Conservation (phyloP, 768 basidiomycete species). For the Mycena polygramma region DNA sequence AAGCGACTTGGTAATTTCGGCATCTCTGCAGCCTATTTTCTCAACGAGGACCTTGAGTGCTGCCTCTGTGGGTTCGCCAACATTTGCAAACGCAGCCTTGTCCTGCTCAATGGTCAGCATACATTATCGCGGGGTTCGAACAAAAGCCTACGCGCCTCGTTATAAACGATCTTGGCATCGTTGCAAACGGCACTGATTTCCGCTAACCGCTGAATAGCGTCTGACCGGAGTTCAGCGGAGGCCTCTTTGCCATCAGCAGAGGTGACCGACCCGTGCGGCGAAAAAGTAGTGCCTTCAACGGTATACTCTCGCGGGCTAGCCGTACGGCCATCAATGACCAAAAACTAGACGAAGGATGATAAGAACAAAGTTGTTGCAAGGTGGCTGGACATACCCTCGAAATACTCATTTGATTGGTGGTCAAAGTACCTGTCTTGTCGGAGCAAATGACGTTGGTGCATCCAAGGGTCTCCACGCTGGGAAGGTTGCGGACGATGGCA, state of each 20-base stretch:
- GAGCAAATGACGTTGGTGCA: conserved; percentile 99
- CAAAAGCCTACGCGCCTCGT: conserved; percentile 64
- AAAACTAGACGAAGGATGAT: conserved; percentile 65
- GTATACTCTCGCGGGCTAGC: conserved; percentile 72
- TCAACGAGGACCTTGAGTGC: conserved; percentile 95
- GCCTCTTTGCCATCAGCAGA: conserved; percentile 74
- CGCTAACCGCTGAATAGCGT: conserved; percentile 85
- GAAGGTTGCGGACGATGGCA: conserved; percentile 96
- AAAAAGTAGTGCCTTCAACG: conserved; percentile 94
- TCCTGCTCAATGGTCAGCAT: conserved; percentile 64
- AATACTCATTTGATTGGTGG: conserved; percentile 98
- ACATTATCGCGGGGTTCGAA: not conserved
- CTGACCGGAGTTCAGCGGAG: conserved; percentile 69
- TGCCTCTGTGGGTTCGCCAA: conserved; percentile 98
- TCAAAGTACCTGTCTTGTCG: conserved; percentile 97
- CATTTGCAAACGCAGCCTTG: conserved; percentile 80
- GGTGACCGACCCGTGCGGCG: conserved; percentile 83
- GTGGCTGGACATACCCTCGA: conserved; percentile 66
- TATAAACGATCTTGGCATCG: conserved; percentile 91
- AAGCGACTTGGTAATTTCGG: conserved; percentile 69
- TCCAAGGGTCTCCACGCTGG: conserved; percentile 96
- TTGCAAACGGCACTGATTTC: conserved; percentile 96
- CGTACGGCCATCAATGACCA: conserved; percentile 71
- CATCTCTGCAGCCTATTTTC: conserved; percentile 87
- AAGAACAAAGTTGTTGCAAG: not conserved